Evolutionary conservation across 148 eudicot species (phyloP).

Genomic region (Camellia sinensis): DNA sequence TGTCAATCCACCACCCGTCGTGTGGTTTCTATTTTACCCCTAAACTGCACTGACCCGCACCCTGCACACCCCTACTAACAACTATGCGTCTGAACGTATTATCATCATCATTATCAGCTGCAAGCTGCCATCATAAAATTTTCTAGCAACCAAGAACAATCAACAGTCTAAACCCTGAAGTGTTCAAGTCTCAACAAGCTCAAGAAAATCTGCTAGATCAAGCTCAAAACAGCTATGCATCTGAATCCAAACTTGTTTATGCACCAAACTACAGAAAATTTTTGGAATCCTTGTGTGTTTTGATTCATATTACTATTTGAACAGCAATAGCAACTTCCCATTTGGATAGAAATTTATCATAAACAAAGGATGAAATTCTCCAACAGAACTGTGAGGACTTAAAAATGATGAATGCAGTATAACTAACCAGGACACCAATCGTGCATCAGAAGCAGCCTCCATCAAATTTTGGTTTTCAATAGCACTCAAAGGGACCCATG

Average conservation of each 20-base stretch:
- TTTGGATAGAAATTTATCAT: background rate
- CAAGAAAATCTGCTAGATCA: background rate
- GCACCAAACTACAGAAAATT: background rate
- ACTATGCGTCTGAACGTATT: background rate
- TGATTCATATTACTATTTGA: background rate
- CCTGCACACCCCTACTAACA: background rate
- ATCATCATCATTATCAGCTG: background rate
- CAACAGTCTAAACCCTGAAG: background rate
- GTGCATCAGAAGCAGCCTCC: slow-evolving; percentile 62
- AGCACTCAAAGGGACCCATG: slow-evolving; percentile 93
- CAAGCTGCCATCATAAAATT: background rate
- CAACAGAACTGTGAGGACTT: slow-evolving; percentile 10
- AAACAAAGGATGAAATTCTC: background rate
- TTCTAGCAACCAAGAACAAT: background rate
- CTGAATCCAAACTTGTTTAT: slow-evolving; percentile 1
- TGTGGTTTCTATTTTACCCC: too few relatives aligned
- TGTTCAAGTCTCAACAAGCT: background rate
- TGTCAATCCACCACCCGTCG: too few relatives aligned
- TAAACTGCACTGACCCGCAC: too few relatives aligned
- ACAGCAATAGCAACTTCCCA: background rate
- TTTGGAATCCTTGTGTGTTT: background rate
- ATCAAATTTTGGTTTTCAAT: slow-evolving; percentile 89
- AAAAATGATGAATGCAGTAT: background rate
- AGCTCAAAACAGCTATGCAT: slow-evolving; percentile 8
- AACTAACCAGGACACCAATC: slow-evolving; percentile 78